Evolutionary conservation across 306 rosid species (phyloP), one percentile per base, ranked within the genome.

Genomic region (Fragaria nilgerrensis): DNA sequence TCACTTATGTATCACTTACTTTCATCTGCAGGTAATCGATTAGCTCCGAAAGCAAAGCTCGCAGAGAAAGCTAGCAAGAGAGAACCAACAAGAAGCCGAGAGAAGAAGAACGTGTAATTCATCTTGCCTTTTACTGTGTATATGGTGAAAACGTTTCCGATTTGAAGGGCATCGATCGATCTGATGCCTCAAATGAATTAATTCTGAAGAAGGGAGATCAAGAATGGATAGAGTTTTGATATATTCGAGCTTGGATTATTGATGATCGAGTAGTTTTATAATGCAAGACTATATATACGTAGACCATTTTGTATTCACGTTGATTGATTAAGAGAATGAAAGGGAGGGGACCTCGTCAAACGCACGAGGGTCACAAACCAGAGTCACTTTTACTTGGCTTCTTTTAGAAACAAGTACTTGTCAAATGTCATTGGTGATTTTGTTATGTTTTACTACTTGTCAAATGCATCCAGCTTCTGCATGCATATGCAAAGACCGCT

Each of bases 41-140:
- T 62, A 5, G 67, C 67, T 62, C 67, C 67, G 19, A 15, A 62
- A 62, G 39, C 20, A 62, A 29, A 62, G 67, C 39, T 62, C 67
- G 67, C 20, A 4, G 8, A 62, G n/a, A 29, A 62, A 62, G 14
- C n/a, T 2, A 62, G 39, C 39, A 62, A 14, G 67, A 62, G 39
- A 27, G 39, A 27, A 14, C 39, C 67, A 29, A 59, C 19, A 25
- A 27, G 20, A 27, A 62, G 20, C 67, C 39, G 67, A 62, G 20
- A 27, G 67, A 62, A 58, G 32, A 58, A 62, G 66, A 61, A 27
- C 37, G 5, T 4, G 37, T 62, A 62, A 62, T 62, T 29, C 39
- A 62, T 62, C 15, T 59, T 62, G 7, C 7, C 7, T 22, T 62
- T 27, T 27, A 62, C 39, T 12, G 9, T 61, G 19, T 29, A 27